A percentile compares a stretch with the other conserved stretches of the same genome.
Conservation (phyloP, 768 basidiomycete genomes). For the Trichaptum fuscoviolaceum region DNA sequence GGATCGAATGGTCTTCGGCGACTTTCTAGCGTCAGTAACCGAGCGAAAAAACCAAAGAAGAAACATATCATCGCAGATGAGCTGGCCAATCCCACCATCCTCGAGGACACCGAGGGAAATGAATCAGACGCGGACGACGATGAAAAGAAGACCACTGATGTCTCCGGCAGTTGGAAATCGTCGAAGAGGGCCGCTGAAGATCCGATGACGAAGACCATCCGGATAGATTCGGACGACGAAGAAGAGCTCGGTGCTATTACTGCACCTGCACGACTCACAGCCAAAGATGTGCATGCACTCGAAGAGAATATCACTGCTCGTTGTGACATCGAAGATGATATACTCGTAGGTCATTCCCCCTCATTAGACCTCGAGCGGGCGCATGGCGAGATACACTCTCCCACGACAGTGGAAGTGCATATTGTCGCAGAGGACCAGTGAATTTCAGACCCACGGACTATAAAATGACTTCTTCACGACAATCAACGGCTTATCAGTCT, state of each 20-base stretch:
- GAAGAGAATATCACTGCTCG: background rate
- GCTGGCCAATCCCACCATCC: background rate
- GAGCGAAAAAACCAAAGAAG: background rate
- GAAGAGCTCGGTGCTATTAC: background rate
- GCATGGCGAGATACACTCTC: background rate
- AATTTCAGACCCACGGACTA: background rate
- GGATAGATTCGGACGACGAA: background rate
- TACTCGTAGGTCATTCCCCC: background rate
- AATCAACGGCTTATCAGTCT: background rate
- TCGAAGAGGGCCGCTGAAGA: background rate
- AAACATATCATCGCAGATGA: background rate
- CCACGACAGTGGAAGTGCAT: background rate
- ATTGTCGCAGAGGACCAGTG: background rate
- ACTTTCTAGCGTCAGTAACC: background rate
- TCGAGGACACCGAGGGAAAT: background rate
- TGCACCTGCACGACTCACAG: background rate
- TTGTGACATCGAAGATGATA: background rate
- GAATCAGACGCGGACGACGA: background rate
- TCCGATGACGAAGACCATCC: conserved; percentile 1
- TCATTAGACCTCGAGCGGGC: background rate
- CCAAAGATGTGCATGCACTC: background rate
- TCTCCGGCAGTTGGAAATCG: background rate
- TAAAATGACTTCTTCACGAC: background rate
- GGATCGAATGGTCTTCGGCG: background rate
- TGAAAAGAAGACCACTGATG: background rate